phyloP scores from a whole-genome alignment of 148 eudicot species.

The Beta vulgaris region DNA sequence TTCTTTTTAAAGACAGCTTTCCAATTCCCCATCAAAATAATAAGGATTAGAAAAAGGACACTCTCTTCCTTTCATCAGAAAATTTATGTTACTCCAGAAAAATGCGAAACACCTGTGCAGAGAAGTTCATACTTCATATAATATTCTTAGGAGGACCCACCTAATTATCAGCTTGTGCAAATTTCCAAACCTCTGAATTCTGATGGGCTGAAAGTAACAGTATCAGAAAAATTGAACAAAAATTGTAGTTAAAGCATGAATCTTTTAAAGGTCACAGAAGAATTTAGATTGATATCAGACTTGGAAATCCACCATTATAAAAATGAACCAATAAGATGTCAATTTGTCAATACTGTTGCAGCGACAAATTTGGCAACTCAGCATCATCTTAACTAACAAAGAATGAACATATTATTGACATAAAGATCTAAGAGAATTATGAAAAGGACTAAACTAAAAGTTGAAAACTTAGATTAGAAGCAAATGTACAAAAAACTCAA shows the following conservation, averaged over 20 bases:
- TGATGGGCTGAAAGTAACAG: slow-evolving; percentile 3
- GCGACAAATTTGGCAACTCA: too few species aligned
- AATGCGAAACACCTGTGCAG: not conserved
- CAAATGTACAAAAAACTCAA: slow-evolving; percentile 28
- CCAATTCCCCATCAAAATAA: too few species aligned
- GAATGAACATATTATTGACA: slow-evolving; percentile 21
- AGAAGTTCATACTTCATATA: not conserved
- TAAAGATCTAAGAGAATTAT: slow-evolving; percentile 13
- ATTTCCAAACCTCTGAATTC: not conserved
- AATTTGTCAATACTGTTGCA: too few species aligned
- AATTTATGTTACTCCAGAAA: not conserved
- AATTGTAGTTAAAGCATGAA: not conserved
- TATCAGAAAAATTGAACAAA: not conserved
- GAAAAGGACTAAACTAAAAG: slow-evolving; percentile 9
- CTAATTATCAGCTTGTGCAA: not conserved
- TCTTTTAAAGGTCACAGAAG: not conserved
- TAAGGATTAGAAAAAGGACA: too few species aligned
- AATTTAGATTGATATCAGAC: not conserved
- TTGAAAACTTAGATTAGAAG: slow-evolving; percentile 30
- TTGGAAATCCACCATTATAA: not conserved
- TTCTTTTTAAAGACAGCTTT: not conserved
- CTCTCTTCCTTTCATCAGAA: too few species aligned
- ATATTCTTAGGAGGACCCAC: slow-evolving; percentile 8
- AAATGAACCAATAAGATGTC: too few species aligned
- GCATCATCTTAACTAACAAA: slow-evolving; percentile 26